Base-by-base conservation (phyloP, 2,329 filamentous ascomycete species). In the Monilinia polystroma region DNA sequence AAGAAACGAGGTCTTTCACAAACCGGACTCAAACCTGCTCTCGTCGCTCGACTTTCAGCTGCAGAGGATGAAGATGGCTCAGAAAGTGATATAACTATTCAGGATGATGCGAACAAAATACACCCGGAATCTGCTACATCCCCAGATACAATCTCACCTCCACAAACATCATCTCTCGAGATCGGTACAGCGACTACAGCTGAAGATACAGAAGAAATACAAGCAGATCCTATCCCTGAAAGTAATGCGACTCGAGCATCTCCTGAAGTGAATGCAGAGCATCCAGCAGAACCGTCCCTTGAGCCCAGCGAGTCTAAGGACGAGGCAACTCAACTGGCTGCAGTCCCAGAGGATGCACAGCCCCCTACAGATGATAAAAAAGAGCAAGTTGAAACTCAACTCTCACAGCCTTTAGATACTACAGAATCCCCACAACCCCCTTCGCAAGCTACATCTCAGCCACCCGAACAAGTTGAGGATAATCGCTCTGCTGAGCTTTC, bases 1-100 rank as follows among this genome's bases (percentile, higher is more conserved):
- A 92, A 91, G 78, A 82, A 81, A 67, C 85, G 90, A 70, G 87
- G 87, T n/a, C 84, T 93, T 51, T 80, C 87, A 7, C 84, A 87
- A 69, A 85, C 85, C 32, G 91, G 91, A 11, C 82, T 92, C 63
- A 91, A 93, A 76, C 83, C 87, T 32, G 90, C 90, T 68, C 84
- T 93, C 57, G 82, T 93, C 66, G 84, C 88, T 68, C 85, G 89
- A 68, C 79, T 94, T 56, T 75, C 81, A 57, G 79, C 78, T 59
- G 79, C 78, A 45, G 80, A 81, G 53, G 75, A 76, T 64, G 76
- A 78, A 52, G 72, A 75, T 56, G 74, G 72, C n/a, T 75, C 72
- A 7, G 73, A 77, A 66, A 75, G 73, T 59, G 75, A 75, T 52
- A 70, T 69, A 38, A 75, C 73, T 1, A 55, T 73, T 4, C 73